phyloP scores from a whole-genome alignment of 768 basidiomycete species.

The Cubamyces sp. region DNA sequence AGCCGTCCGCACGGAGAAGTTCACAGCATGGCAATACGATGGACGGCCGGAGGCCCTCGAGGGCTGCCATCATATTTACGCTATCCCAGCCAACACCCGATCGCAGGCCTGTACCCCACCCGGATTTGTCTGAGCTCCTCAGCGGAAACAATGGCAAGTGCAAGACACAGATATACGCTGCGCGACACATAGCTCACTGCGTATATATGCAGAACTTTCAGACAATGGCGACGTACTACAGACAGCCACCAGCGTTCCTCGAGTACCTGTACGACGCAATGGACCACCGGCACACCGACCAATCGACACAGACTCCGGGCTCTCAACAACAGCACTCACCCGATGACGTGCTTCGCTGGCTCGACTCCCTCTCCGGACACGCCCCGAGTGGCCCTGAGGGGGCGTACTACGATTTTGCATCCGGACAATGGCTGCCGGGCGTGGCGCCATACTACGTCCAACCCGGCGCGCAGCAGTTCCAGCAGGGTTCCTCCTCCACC shows the following conservation, averaged over 20 bases:
- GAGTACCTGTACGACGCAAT: neutral
- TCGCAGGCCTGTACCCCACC: neutral
- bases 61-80: neutral
- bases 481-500: conserved; percentile 12
- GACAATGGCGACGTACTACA: neutral
- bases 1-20: neutral
- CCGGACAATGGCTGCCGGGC: neutral
- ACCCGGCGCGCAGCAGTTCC: conserved; percentile 4
- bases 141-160: neutral
- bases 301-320: conserved; percentile 4
- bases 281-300: conserved; percentile 1
- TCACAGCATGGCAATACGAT: neutral
- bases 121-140: neutral
- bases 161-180: neutral
- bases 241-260: neutral
- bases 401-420: neutral
- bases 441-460: neutral
- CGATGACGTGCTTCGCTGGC: conserved; percentile 10
- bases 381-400: neutral
- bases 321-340: neutral
- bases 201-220: conserved; percentile 10
- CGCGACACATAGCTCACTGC: neutral
- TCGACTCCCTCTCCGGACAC: conserved; percentile 11
- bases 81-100: neutral
- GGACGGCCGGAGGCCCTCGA: neutral